Evolutionary conservation across 129 eudicot genomes (phyloP), one percentile per base, ranked within the genome.

Genomic region (Dittrichia graveolens): DNA sequence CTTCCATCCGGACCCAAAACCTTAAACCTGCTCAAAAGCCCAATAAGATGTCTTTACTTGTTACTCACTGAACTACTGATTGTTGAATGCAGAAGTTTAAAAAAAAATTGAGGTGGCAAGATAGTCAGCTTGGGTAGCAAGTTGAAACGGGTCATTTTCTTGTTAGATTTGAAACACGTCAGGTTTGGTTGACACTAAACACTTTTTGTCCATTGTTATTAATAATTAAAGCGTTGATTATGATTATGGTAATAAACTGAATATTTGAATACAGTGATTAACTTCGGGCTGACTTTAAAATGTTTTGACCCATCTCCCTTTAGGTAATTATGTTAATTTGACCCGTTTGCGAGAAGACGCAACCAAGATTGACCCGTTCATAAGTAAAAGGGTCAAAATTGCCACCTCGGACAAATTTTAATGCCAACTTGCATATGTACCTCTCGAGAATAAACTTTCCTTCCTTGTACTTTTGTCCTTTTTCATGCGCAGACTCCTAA

Each of bases 401-500:
- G 14, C 58, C 31, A 24, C 31, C 31, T 24, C 34, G 0, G 35
- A 44, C 11, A 60, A n/a, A 78, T 5, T 3, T 19, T 39, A 38
- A 19, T 54, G 35, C 69, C 5, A 10, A 46, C 49, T 52, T 14
- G 49, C 39, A 54, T 64, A 37, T 60, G 5, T 49, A 53, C 95
- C 95, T 91, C 79, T 91, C 97, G 1, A 91, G 83, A 69, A 91
- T 88, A 57, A 75, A 88, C 77, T 83, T 88, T 41, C 96, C 97
- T 70, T 83, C 96, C 83, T 91, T 88, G 87, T 91, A 91, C 82
- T 86, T 83, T 69, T 88, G 87, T 71, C 44, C 24, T 82, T 82
- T 79, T 52, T 88, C 97, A 45, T 73, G 76, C 3, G 97, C 93
- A 76, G 85, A 79, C 80, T 82, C 89, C 96, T 91, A 82, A 55